Conservation (phyloP, 1,284 basidiomycete genomes). For the Quambalaria eucalypti region DNA sequence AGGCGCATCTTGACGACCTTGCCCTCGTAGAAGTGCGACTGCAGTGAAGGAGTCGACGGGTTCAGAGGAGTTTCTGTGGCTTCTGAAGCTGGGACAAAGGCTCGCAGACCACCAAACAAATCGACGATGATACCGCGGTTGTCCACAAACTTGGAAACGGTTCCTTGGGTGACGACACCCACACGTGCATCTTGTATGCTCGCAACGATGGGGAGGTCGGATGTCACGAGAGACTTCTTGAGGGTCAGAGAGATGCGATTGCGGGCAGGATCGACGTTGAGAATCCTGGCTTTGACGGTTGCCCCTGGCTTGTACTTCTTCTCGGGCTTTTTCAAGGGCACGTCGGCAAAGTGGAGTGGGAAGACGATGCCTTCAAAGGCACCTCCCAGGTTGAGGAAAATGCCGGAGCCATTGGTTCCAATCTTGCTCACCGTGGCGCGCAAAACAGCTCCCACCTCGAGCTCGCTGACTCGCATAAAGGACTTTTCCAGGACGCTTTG, state of each 20-base stretch:
- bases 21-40: constrained; percentile 59
- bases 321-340: constrained; percentile 60
- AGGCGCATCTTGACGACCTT: constrained; percentile 77
- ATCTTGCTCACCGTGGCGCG: constrained; percentile 19
- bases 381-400: constrained; percentile 41
- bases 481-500: constrained; percentile 73
- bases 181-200: constrained; percentile 63
- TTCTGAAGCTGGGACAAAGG: constrained; percentile 56
- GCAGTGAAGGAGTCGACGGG: constrained; percentile 54
- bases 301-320: constrained; percentile 80
- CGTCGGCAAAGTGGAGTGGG: constrained; percentile 82
- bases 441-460: constrained; percentile 48
- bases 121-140: constrained; percentile 33
- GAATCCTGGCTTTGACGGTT: constrained; percentile 79
- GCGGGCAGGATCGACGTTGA: constrained; percentile 70
- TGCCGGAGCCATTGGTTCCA: constrained; percentile 17
- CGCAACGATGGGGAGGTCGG: constrained; percentile 55
- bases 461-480: constrained; percentile 76
- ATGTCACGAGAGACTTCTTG: constrained; percentile 82
- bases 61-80: constrained; percentile 22
- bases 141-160: constrained; percentile 54
- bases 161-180: constrained; percentile 70
- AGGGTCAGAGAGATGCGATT: constrained; percentile 79
- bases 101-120: constrained; percentile 73
- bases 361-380: constrained; percentile 73